A percentile compares a stretch with the other conserved stretches of the same genome.
Evolutionary conservation across 2,329 filamentous ascomycete species (phyloP).

Genomic region (Exophiala aquamarina): DNA sequence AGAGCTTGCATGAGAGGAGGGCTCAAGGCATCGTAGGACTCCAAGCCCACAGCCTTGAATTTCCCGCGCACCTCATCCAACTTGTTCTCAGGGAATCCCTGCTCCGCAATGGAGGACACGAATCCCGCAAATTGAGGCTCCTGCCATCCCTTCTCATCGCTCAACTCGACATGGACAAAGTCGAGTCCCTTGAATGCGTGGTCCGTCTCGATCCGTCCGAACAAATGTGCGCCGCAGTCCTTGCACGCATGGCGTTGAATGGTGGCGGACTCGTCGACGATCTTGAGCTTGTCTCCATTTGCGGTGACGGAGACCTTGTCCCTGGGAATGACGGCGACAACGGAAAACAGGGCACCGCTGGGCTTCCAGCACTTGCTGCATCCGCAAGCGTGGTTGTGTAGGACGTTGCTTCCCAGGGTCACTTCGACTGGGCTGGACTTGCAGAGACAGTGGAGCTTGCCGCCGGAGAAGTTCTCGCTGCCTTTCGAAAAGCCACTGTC

Average conservation of each 20-base stretch:
- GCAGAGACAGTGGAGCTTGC: conserved; percentile 64
- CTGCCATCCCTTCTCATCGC: conserved; percentile 64
- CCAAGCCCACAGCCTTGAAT: conserved; percentile 56
- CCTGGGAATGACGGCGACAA: conserved; percentile 61
- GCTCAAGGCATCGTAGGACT: conserved; percentile 63
- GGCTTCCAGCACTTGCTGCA: conserved; percentile 75
- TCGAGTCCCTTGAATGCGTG: conserved; percentile 69
- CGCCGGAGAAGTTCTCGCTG: conserved; percentile 55
- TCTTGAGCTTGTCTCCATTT: conserved; percentile 56
- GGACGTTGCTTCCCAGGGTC: conserved; percentile 57
- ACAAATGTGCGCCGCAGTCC: conserved; percentile 63
- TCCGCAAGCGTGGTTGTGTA: conserved; percentile 70
- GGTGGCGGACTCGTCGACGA: conserved; percentile 57
- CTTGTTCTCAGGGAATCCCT: conserved; percentile 58
- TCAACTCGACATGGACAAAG: conserved; percentile 67
- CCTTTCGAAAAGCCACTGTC: conserved; percentile 63
- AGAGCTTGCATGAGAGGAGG: conserved; percentile 64
- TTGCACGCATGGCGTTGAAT: conserved; percentile 64
- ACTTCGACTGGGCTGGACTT: conserved; percentile 56
- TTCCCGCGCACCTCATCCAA: conserved; percentile 57
- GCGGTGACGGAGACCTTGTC: conserved; percentile 58
- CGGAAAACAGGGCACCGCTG: conserved; percentile 60
- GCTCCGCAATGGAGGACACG: conserved; percentile 67
- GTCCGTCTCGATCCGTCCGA: conserved; percentile 63
- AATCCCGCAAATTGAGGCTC: conserved; percentile 71